Evolutionary conservation across 2,329 filamentous ascomycete genomes (phyloP).

Genomic region (Nothomitra cinnamomea): DNA sequence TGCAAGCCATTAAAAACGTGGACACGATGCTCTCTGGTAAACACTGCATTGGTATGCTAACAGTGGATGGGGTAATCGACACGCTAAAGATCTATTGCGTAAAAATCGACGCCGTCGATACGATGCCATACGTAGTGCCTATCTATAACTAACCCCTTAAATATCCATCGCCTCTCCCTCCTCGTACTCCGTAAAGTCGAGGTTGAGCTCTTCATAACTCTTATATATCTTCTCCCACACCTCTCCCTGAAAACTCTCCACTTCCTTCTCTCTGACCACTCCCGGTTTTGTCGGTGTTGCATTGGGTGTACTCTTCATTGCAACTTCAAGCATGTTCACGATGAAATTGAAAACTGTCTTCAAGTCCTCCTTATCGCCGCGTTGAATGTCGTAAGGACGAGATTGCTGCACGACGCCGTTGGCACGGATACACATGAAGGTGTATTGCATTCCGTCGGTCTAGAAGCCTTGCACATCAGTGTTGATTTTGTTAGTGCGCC

Average conservation of each 20-base stretch:
- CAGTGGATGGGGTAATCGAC: neutral
- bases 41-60: neutral
- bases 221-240: slow-evolving; percentile 3
- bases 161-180: slow-evolving; percentile 2
- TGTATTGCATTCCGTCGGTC: neutral
- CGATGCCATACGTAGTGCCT: neutral
- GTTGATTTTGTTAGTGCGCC: neutral
- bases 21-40: neutral
- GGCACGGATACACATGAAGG: neutral
- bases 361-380: neutral
- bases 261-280: neutral
- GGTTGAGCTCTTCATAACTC: slow-evolving; percentile 3
- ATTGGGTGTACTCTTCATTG: slow-evolving; percentile 1
- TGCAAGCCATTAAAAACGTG: neutral
- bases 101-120: neutral
- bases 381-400: neutral
- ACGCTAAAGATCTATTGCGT: neutral
- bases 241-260: neutral
- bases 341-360: slow-evolving; percentile 1
- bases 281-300: neutral
- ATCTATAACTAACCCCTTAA: neutral
- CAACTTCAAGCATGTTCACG: neutral
- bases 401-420: neutral
- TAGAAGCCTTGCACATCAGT: neutral
- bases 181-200: slow-evolving; percentile 2